phyloP scores from a whole-genome alignment of 2,329 filamentous ascomycete species.

The Pseudocercospora fijiensis region DNA sequence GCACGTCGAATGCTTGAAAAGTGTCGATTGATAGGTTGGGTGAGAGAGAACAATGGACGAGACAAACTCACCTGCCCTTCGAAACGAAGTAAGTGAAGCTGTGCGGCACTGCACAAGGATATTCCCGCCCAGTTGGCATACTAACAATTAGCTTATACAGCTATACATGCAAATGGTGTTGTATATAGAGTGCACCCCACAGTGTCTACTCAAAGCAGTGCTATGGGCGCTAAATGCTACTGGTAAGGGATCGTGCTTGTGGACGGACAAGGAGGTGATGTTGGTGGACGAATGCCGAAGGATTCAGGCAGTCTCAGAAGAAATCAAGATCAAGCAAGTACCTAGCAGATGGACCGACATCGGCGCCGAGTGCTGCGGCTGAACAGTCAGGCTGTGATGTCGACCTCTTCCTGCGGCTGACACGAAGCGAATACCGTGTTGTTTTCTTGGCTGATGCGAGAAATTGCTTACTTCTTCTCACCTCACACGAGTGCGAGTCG shows the following conservation, averaged over 20 bases:
- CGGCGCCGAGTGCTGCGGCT: background rate
- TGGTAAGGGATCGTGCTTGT: background rate
- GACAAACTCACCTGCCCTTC: background rate
- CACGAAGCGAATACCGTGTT: background rate
- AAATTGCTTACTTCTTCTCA: background rate
- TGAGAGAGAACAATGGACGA: background rate
- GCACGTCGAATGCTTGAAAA: background rate
- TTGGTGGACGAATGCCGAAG: background rate
- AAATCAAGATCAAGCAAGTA: background rate
- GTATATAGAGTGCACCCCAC: background rate
- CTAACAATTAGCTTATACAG: background rate
- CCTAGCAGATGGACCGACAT: background rate
- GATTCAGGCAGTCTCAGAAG: constrained; percentile 2
- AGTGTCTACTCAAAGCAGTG: background rate
- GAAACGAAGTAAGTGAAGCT: background rate
- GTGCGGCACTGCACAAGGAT: background rate
- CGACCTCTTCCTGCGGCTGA: background rate
- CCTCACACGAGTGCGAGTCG: background rate
- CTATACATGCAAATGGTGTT: background rate
- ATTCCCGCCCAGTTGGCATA: background rate
- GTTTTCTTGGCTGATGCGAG: background rate
- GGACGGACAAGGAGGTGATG: background rate
- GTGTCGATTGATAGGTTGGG: background rate
- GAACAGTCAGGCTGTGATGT: background rate
- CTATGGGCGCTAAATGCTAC: background rate